Base-by-base conservation (phyloP, 495 filamentous ascomycete species). In the Penicillium silybi region DNA sequence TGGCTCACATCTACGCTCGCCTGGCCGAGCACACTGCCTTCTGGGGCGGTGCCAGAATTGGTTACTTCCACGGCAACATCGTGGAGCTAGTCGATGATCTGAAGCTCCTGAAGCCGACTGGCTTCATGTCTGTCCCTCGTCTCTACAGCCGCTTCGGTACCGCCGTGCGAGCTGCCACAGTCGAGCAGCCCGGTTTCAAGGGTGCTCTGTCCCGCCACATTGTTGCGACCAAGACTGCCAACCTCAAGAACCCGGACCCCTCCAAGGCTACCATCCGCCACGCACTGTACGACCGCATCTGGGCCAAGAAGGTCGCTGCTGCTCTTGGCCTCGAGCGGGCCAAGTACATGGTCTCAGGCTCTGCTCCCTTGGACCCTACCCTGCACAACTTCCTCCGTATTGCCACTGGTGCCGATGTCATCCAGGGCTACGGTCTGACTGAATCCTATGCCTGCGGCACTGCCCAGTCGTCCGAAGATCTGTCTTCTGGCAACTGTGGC, bases 41-140 rank as follows among this genome's bases (percentile, higher is more conserved):
- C 20, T 85, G 85, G 68, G 75, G 79, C 46, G 92, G 90, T 52
- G 81, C 77, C 10, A 73, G 80, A 19, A 89, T 97, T 65, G 93
- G 95, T 19, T 98, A 92, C 66, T 98, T 95, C 79, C 92, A 96
- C 57, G 93, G 93, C 41, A 88, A 96, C 60, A 89, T 97, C 59
- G 58, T 87, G 5, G 87, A 85, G 53, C 76, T 98, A 13, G 82
- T 96, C 3, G 95, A 98, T 57, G 93, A 98, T 64, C 65, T 98
- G 65, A 96, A 98, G 75, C 54, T 87, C 13, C 76, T 98, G 37
- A 83, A 82, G 17, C 93, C 93, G 1, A 95, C 87, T 11, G 79
- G 74, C 8, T 92, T 98, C 67, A 83, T 84, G 59, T 96, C 89
- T 10, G 93, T 98, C 9, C 93, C 93, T 4, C 85, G 93, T 46